Evolutionary conservation across 192 early-diverging fungal species (phyloP).

Genomic region (Allomyces arbusculus): DNA sequence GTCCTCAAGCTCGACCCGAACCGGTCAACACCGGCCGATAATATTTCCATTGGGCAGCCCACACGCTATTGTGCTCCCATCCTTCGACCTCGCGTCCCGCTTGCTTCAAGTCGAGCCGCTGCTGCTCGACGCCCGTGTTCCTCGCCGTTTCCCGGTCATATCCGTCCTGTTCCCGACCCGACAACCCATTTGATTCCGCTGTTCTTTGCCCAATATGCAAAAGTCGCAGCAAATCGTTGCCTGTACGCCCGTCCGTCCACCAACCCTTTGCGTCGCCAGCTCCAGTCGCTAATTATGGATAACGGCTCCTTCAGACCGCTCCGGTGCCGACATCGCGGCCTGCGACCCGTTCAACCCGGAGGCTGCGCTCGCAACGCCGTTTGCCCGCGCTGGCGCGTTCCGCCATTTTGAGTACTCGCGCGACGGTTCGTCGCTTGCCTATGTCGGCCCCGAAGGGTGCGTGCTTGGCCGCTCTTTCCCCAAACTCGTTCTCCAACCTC

Average conservation of each 20-base stretch:
- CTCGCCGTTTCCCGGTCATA: too few relatives aligned
- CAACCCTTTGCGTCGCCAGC: not conserved
- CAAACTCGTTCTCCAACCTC: too few relatives aligned
- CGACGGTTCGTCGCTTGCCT: not conserved
- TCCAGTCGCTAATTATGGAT: not conserved
- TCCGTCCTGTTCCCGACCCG: too few relatives aligned
- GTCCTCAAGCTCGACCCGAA: too few relatives aligned
- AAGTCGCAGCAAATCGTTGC: not conserved
- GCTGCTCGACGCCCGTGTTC: too few relatives aligned
- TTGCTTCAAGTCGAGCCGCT: too few relatives aligned
- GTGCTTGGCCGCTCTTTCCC: too few relatives aligned
- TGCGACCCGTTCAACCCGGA: not conserved
- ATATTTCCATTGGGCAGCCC: too few relatives aligned
- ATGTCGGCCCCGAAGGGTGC: not conserved
- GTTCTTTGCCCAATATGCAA: not conserved
- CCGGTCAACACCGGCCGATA: too few relatives aligned
- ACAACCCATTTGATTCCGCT: not conserved
- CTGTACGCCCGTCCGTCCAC: not conserved
- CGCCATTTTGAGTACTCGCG: not conserved
- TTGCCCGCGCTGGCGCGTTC: not conserved
- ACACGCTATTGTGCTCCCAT: too few relatives aligned
- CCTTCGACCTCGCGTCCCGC: too few relatives aligned
- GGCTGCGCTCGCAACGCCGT: not conserved
- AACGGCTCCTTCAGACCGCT: not conserved
- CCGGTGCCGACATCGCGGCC: not conserved